These are phyloP conservation scores for Colletotrichum noveboracense DNA, from an alignment of 2,329 filamentous ascomycete genomes.

Conservation along the genomic window DNA sequence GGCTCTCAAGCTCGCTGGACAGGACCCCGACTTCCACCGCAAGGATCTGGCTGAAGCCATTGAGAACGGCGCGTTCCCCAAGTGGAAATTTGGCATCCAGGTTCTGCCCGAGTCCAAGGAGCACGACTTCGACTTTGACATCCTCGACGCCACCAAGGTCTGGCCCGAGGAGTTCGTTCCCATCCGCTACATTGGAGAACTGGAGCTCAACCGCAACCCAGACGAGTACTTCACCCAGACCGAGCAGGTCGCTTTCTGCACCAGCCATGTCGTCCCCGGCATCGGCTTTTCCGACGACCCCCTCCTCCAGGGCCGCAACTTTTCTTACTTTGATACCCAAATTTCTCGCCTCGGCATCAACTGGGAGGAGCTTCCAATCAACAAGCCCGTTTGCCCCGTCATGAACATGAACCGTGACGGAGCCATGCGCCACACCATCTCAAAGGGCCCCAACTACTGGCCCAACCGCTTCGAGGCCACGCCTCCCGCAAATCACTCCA, in stretches of 20 bases:
- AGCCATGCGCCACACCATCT: constrained; percentile 73
- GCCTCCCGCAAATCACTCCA: constrained; percentile 60
- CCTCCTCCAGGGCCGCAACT: constrained; percentile 75
- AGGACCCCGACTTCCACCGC: constrained; percentile 83
- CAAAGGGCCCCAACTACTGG: constrained; percentile 80
- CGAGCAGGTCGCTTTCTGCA: constrained; percentile 85
- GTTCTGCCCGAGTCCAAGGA: constrained; percentile 73
- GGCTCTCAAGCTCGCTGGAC: constrained; percentile 74
- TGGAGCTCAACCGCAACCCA: constrained; percentile 80
- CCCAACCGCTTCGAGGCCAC: constrained; percentile 71
- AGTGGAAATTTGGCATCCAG: constrained; percentile 86
- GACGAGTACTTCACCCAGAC: constrained; percentile 85
- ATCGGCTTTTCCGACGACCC: constrained; percentile 81
- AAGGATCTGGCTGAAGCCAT: constrained; percentile 81
- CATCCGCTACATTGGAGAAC: constrained; percentile 77
- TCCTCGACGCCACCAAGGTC: constrained; percentile 84
- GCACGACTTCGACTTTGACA: constrained; percentile 83
- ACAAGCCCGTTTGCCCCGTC: constrained; percentile 75
- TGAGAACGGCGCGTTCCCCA: constrained; percentile 71
- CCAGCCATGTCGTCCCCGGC: constrained; percentile 78
- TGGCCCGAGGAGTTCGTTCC: constrained; percentile 83
- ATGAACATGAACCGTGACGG: constrained; percentile 82
- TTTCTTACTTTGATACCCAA: constrained; percentile 71
- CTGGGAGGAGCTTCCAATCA: constrained; percentile 80
- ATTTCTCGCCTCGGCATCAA: constrained; percentile 74